phyloP scores from a whole-genome alignment of 2,329 filamentous ascomycete species.

The Albifimbria verrucaria region DNA sequence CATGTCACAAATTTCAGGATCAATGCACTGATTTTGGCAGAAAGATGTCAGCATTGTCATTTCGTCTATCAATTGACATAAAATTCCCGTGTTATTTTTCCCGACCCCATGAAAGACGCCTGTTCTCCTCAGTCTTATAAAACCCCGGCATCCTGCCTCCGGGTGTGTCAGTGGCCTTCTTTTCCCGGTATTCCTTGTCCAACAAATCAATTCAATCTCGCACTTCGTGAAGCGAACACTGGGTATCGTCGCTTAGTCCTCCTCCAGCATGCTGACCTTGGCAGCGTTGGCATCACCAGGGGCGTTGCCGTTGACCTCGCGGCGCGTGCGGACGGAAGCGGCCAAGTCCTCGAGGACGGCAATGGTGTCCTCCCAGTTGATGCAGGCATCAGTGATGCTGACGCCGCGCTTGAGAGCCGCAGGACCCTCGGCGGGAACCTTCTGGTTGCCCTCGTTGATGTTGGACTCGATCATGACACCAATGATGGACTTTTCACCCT shows the following conservation, averaged over 20 bases:
- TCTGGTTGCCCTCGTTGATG: conserved; percentile 86
- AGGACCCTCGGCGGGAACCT: conserved; percentile 81
- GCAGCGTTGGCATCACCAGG: conserved; percentile 22
- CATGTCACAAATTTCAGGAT: too few relatives aligned
- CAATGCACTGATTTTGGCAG: neutral
- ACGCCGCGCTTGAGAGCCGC: conserved; percentile 79
- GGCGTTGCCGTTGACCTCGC: conserved; percentile 47
- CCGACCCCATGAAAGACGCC: neutral
- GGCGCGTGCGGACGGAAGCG: conserved; percentile 73
- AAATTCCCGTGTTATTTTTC: neutral
- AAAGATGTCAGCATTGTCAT: conserved; percentile 1
- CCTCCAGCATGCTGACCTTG: conserved; percentile 47
- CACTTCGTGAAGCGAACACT: too few relatives aligned
- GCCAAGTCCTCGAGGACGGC: conserved; percentile 81
- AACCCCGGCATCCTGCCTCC: neutral
- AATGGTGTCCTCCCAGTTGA: conserved; percentile 85
- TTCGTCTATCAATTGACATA: neutral
- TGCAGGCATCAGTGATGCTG: conserved; percentile 94
- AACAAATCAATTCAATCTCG: neutral
- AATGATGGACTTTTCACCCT: conserved; percentile 83
- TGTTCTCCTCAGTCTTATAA: neutral
- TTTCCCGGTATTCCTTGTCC: neutral
- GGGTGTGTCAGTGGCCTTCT: neutral
- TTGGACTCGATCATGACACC: conserved; percentile 99
- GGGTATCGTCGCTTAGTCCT: conserved; percentile 49